Evolutionary conservation across 345 rosid genomes (phyloP).

Genomic region (Noccaea caerulescens): DNA sequence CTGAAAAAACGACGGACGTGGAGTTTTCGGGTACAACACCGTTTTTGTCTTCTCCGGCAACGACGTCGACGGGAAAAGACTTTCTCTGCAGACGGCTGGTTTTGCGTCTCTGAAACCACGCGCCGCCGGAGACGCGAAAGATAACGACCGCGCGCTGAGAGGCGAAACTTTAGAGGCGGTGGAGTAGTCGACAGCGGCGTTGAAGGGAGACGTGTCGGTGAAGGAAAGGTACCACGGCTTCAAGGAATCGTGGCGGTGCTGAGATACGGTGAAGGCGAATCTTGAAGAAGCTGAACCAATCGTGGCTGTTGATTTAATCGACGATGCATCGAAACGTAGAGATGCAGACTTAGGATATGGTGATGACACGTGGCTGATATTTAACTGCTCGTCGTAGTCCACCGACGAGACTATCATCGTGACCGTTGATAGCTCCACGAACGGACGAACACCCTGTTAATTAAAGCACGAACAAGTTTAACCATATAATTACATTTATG

Average conservation of each 20-base stretch:
- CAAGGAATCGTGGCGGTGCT: slow-evolving; percentile 54
- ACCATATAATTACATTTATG: background rate
- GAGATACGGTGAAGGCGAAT: slow-evolving; percentile 90
- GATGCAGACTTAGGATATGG: slow-evolving; percentile 66
- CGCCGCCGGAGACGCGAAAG: slow-evolving; percentile 83
- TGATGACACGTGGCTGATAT: slow-evolving; percentile 61
- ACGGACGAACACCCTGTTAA: slow-evolving; percentile 85
- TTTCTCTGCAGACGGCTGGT: slow-evolving; percentile 47
- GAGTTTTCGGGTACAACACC: slow-evolving; percentile 51
- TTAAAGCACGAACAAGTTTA: background rate
- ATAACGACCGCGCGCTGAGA: slow-evolving; percentile 63
- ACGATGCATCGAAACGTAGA: slow-evolving; percentile 70
- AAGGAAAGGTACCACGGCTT: slow-evolving; percentile 94
- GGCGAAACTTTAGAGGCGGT: slow-evolving; percentile 69
- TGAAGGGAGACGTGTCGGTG: slow-evolving; percentile 60
- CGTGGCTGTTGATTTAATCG: slow-evolving; percentile 66
- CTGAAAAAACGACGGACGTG: slow-evolving; percentile 85
- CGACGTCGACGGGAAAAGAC: slow-evolving; percentile 77
- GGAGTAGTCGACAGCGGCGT: slow-evolving; percentile 47
- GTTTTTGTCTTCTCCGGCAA: slow-evolving; percentile 64
- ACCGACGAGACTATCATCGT: slow-evolving; percentile 70
- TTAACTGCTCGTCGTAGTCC: slow-evolving; percentile 71
- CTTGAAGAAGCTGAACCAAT: slow-evolving; percentile 86
- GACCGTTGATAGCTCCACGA: slow-evolving; percentile 76
- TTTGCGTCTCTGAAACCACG: slow-evolving; percentile 36